Percentiles rank a stretch among this genome's conserved stretches.
Conservation (phyloP, 148 eudicot genomes). For the Amaranthus palmeri region DNA sequence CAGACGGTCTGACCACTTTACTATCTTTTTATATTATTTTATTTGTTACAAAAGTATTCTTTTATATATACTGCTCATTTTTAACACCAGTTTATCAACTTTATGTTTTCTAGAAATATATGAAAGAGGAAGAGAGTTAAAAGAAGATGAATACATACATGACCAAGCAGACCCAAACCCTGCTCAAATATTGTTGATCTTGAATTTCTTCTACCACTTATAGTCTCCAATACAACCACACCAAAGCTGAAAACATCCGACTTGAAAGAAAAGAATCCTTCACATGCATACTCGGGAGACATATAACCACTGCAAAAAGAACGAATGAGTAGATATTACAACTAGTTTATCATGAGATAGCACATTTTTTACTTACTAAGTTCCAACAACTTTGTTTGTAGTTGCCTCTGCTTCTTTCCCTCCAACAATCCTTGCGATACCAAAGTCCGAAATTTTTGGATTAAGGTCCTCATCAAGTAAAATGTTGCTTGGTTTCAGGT, state of each 20-base stretch:
- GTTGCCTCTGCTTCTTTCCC: slow-evolving; percentile 20
- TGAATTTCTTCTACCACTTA: slow-evolving; percentile 26
- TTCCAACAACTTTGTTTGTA: slow-evolving; percentile 17
- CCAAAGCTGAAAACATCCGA: slow-evolving; percentile 27
- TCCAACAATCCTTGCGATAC: slow-evolving; percentile 24
- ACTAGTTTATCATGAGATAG: neutral
- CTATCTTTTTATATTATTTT: too few species aligned
- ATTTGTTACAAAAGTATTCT: too few species aligned
- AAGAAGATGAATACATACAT: slow-evolving; percentile 10
- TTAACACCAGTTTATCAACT: too few species aligned
- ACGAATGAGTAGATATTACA: neutral
- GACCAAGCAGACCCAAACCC: slow-evolving; percentile 15
- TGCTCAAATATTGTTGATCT: slow-evolving; percentile 11
- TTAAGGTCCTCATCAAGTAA: neutral
- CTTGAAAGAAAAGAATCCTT: slow-evolving; percentile 21
- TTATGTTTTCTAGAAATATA: too few species aligned
- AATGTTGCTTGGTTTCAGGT: too few species aligned
- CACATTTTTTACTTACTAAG: slow-evolving; percentile 9
- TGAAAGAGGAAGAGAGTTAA: too few species aligned
- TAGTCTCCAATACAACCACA: slow-evolving; percentile 24
- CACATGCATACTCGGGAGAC: slow-evolving; percentile 25
- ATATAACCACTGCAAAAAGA: slow-evolving; percentile 21
- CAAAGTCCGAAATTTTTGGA: slow-evolving; percentile 26
- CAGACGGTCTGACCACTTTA: too few species aligned
- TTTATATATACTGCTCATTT: too few species aligned